A percentile compares a stretch with the other conserved stretches of the same genome.
These are phyloP conservation scores for Verticillium nubilum DNA, from an alignment of 2,329 filamentous ascomycete genomes.

Conservation along the genomic window DNA sequence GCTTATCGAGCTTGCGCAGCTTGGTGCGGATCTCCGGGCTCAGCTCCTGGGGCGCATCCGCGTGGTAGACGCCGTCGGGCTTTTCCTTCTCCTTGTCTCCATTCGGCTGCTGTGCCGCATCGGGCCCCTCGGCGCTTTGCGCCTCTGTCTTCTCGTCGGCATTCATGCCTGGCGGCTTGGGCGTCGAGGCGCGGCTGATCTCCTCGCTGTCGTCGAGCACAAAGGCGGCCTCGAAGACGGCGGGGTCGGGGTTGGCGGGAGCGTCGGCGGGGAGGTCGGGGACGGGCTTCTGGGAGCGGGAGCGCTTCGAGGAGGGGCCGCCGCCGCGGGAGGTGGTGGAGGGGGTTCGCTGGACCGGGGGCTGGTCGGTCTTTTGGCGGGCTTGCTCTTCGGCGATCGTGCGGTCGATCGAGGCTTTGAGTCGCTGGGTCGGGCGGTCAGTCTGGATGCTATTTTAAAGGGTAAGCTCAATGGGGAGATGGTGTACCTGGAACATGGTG, in stretches of 20 bases:
- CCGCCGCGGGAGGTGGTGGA: neutral
- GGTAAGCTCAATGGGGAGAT: too few relatives aligned
- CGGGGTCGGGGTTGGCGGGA: constrained; percentile 65
- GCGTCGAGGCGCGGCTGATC: constrained; percentile 56
- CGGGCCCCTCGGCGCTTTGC: constrained; percentile 13
- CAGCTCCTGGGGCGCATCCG: constrained; percentile 42
- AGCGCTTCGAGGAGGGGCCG: constrained; percentile 4
- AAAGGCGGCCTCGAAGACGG: constrained; percentile 82
- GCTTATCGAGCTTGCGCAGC: constrained; percentile 80
- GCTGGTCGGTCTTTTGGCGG: constrained; percentile 53
- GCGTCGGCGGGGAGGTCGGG: constrained; percentile 37
- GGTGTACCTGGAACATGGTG: constrained; percentile 19
- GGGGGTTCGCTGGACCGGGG: constrained; percentile 1
- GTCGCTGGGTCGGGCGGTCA: constrained; percentile 46
- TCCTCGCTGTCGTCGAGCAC: constrained; percentile 79
- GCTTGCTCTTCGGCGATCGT: constrained; percentile 90
- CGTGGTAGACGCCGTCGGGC: constrained; percentile 11
- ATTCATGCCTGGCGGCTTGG: constrained; percentile 33
- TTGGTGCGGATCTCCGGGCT: constrained; percentile 70
- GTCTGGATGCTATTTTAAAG: neutral
- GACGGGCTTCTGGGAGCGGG: constrained; percentile 23
- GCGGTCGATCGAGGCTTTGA: constrained; percentile 80
- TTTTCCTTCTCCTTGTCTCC: constrained; percentile 17
- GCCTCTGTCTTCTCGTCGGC: constrained; percentile 11
- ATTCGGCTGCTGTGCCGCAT: constrained; percentile 10